phyloP scores from a whole-genome alignment of 495 filamentous ascomycete species.

The Podospora conica region DNA sequence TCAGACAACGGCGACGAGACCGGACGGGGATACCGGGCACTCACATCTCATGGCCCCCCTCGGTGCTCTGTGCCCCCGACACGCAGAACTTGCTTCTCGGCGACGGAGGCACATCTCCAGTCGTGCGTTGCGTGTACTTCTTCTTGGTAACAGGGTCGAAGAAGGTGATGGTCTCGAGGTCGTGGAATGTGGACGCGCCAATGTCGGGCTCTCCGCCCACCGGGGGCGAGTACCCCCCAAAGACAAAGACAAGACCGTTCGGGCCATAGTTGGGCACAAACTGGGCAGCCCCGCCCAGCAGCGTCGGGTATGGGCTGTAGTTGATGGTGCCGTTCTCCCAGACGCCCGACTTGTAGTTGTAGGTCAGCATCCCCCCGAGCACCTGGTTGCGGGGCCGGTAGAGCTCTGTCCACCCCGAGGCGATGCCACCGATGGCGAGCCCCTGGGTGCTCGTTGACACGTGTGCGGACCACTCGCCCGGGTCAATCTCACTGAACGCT shows the following conservation, averaged over 20 bases:
- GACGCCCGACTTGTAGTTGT: constrained; percentile 14
- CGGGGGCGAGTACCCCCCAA: constrained; percentile 28
- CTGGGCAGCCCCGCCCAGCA: constrained; percentile 22
- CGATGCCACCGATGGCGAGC: constrained; percentile 14
- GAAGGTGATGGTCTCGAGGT: constrained; percentile 27
- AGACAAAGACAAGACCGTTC: constrained; percentile 30
- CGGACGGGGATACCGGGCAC: not conserved
- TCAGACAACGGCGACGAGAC: not conserved
- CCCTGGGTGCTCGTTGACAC: constrained; percentile 5
- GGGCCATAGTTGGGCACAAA: constrained; percentile 25
- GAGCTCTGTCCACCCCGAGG: constrained; percentile 9
- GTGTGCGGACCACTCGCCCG: constrained; percentile 6
- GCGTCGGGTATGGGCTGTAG: constrained; percentile 12
- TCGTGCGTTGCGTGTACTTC: constrained; percentile 31
- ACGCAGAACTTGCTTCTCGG: constrained; percentile 22
- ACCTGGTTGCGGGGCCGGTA: constrained; percentile 1
- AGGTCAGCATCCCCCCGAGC: constrained; percentile 19
- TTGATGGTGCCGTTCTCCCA: constrained; percentile 16
- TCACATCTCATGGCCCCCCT: constrained; percentile 33
- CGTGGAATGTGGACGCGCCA: not conserved
- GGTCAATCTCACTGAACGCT: constrained; percentile 4
- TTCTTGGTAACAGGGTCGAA: constrained; percentile 33
- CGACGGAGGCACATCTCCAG: constrained; percentile 21
- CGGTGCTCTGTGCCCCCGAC: constrained; percentile 27
- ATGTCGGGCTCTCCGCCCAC: constrained; percentile 8